Conservation (phyloP, 306 rosid species). For the Cucumis sativus region DNA sequence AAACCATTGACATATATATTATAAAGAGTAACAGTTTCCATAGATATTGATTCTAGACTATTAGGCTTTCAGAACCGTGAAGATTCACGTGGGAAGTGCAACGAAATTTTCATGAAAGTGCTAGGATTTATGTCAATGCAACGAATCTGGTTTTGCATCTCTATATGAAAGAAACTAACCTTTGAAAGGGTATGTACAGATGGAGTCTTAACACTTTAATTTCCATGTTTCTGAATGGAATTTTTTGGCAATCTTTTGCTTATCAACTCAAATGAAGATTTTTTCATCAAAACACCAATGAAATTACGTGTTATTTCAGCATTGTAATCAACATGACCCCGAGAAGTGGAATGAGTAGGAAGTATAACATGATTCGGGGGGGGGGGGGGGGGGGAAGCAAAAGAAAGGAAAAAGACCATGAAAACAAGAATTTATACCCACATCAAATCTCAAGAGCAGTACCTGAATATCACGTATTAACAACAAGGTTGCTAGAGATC, state of each 20-base stretch:
- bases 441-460: conserved; percentile 1
- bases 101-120: background rate
- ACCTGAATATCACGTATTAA: conserved; percentile 92
- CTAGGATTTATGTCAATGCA: background rate
- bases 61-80: no score
- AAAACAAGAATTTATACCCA: background rate
- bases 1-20: background rate
- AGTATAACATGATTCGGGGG: background rate
- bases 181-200: background rate
- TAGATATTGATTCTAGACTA: no score
- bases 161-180: background rate
- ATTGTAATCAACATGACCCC: background rate
- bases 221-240: background rate
- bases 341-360: background rate
- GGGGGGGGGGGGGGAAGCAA: no score
- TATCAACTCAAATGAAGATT: background rate
- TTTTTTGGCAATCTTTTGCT: background rate
- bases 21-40: no score
- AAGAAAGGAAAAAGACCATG: background rate
- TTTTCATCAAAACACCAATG: background rate
- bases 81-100: no score
- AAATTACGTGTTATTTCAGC: background rate
- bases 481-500: conserved; percentile 89
- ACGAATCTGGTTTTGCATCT: background rate
- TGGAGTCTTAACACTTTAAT: background rate